phyloP scores from a whole-genome alignment of 83 land plant genomes.

The Picea abies region DNA sequence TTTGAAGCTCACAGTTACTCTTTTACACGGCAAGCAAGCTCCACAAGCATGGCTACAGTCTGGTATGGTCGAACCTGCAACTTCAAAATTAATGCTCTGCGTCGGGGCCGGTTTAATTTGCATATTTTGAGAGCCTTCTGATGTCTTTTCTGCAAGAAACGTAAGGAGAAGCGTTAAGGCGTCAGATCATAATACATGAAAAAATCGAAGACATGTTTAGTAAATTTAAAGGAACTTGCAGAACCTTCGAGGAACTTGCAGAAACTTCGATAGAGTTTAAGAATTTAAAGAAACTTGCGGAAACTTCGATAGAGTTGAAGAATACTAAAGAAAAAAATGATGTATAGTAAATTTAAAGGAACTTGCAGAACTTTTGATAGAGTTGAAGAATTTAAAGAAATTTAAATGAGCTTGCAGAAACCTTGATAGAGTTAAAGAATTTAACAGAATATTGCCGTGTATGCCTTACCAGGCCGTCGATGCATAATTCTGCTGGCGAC shows the following conservation, averaged over 20 bases:
- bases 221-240: no score
- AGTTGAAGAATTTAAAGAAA: no score
- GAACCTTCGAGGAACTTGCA: background rate
- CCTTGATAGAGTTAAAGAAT: background rate
- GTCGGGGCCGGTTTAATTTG: background rate
- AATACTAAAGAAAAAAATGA: background rate
- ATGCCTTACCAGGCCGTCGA: background rate
- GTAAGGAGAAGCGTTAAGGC: no score
- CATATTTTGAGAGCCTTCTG: background rate
- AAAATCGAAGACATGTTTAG: no score
- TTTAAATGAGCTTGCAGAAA: background rate
- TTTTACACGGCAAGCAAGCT: conserved; percentile 56
- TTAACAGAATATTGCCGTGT: background rate
- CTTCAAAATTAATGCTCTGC: background rate
- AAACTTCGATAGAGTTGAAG: background rate
- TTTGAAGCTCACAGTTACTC: conserved; percentile 68
- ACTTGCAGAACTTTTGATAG: background rate
- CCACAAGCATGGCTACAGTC: conserved; percentile 75
- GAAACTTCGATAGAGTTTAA: background rate
- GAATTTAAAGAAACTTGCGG: background rate
- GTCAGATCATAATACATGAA: no score
- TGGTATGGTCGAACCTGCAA: conserved; percentile 62
- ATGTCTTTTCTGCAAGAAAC: background rate
- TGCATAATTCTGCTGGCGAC: background rate
- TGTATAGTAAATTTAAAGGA: background rate